Conservation (phyloP, 495 filamentous ascomycete species). For the Pyronema omphalodes region DNA sequence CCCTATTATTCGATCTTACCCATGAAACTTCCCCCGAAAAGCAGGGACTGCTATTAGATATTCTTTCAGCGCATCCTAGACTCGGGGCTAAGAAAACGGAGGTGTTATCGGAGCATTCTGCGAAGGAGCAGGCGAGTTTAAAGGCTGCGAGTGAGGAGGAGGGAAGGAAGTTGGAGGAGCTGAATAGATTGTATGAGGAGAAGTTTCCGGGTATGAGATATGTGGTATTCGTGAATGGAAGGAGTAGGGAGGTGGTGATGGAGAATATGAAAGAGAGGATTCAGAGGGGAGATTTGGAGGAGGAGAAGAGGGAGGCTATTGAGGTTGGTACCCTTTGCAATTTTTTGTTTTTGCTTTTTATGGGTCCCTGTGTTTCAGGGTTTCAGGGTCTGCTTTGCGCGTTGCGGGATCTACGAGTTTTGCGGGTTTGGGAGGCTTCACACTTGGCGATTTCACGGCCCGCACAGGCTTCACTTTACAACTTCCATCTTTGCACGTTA, state of each 20-base stretch:
- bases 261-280: constrained; percentile 69
- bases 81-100: constrained; percentile 50
- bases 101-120: constrained; percentile 55
- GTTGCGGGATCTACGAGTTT: not conserved
- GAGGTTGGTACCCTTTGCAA: constrained; percentile 26
- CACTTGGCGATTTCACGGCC: no score
- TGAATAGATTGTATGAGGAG: constrained; percentile 72
- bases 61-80: constrained; percentile 74
- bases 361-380: not conserved
- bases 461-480: no score
- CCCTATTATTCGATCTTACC: constrained; percentile 26
- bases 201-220: constrained; percentile 66
- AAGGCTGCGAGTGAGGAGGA: constrained; percentile 34
- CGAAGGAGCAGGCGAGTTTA: constrained; percentile 62
- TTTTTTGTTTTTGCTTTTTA: not conserved
- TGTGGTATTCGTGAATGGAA: constrained; percentile 84
- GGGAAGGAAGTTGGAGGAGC: constrained; percentile 35
- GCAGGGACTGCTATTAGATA: constrained; percentile 41
- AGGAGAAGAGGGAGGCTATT: constrained; percentile 57
- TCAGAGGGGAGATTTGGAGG: constrained; percentile 41
- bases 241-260: constrained; percentile 55
- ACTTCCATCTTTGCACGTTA: no score
- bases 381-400: not conserved
- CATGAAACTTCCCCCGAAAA: constrained; percentile 26
- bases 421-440: no score